Conservation (phyloP, 192 early-diverging fungal species). For the Coemansia sp. region DNA sequence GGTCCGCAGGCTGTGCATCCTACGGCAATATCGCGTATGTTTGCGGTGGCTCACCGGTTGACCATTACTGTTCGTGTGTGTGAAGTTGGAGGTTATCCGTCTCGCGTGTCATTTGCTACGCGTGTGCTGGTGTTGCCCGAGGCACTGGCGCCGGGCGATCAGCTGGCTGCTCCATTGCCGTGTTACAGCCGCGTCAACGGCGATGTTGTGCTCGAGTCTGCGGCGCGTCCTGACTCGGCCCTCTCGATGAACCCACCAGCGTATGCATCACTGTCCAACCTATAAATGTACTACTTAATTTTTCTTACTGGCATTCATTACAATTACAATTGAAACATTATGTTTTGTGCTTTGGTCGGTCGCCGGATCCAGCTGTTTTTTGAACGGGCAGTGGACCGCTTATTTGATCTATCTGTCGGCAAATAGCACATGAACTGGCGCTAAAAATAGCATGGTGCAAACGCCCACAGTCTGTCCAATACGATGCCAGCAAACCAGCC, state of each 20-base stretch:
- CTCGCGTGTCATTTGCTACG: constrained; percentile 13
- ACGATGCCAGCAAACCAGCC: too few relatives aligned
- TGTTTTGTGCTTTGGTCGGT: neutral
- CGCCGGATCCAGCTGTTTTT: too few relatives aligned
- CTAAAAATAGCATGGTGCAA: too few relatives aligned
- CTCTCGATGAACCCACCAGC: constrained; percentile 5
- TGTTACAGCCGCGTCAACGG: constrained; percentile 30
- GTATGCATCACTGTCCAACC: constrained; percentile 1
- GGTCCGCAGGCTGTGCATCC: constrained; percentile 26
- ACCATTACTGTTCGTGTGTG: constrained; percentile 21
- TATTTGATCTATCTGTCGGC: too few relatives aligned
- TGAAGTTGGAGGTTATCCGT: constrained; percentile 7
- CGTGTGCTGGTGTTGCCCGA: constrained; percentile 41
- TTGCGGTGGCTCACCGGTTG: constrained; percentile 37
- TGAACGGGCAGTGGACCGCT: too few relatives aligned
- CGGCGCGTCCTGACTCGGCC: neutral
- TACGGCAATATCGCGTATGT: constrained; percentile 29
- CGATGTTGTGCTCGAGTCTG: constrained; percentile 29
- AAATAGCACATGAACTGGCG: too few relatives aligned
- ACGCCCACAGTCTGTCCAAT: too few relatives aligned
- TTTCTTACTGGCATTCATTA: too few relatives aligned
- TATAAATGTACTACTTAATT: neutral
- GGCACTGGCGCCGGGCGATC: constrained; percentile 6
- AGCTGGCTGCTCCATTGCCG: constrained; percentile 20
- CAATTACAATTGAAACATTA: too few relatives aligned